Percentiles rank a stretch among this genome's conserved stretches.
phyloP scores from a whole-genome alignment of 2,329 filamentous ascomycete species.

The Beauveria bassiana region DNA sequence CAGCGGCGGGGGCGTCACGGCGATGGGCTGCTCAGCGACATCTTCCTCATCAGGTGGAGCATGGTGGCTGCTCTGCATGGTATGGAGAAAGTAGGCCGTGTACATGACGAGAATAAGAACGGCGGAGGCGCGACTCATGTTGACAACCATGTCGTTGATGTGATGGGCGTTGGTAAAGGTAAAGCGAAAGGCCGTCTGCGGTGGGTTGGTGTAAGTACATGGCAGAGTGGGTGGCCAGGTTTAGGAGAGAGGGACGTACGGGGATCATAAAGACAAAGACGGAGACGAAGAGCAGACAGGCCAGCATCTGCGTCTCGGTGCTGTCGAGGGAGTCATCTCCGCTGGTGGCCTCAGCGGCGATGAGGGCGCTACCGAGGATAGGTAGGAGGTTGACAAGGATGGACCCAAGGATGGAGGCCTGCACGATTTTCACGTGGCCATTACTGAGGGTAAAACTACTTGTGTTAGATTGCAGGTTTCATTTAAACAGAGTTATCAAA shows the following conservation, averaged over 20 bases:
- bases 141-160: constrained; percentile 56
- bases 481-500: not conserved
- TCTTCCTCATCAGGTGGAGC: constrained; percentile 56
- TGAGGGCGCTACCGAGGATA: constrained; percentile 68
- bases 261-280: constrained; percentile 32
- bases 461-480: not conserved
- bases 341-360: constrained; percentile 60
- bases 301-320: constrained; percentile 27
- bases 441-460: constrained; percentile 41
- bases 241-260: constrained; percentile 16
- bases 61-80: constrained; percentile 58
- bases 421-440: constrained; percentile 66
- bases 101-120: constrained; percentile 69
- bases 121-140: constrained; percentile 71
- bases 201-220: not conserved
- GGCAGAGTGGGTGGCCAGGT: not conserved
- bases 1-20: not conserved
- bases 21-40: constrained; percentile 33
- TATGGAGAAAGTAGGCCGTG: constrained; percentile 65
- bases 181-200: constrained; percentile 33
- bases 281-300: constrained; percentile 29
- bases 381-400: constrained; percentile 70
- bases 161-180: constrained; percentile 47
- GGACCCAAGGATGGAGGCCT: constrained; percentile 67
- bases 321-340: constrained; percentile 47